Base-by-base conservation (phyloP, 768 basidiomycete genomes). In the Galerina marginata region DNA sequence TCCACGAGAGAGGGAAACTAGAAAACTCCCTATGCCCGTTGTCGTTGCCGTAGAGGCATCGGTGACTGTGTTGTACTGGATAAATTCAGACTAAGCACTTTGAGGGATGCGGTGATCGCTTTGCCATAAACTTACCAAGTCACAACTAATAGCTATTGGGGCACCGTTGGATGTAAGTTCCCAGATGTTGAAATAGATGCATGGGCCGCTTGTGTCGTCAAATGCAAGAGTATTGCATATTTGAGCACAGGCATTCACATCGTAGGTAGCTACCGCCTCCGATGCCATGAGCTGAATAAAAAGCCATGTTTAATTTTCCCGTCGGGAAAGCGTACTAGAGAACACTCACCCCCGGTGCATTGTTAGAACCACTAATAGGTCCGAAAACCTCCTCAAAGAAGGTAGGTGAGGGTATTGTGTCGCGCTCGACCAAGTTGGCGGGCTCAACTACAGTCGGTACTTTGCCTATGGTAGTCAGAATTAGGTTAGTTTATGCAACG, bases 11-110 rank as follows among this genome's bases (percentile, higher is more conserved):
- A 42, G 12, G 15, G 59, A 38, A 2, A 64, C 53, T 3, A 38
- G 26, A 26, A 64, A 46, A 44, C 54, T 40, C 7, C 63, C 63
- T 38, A 61, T 59, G 6, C 63, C 63, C 6, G 59, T 64, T 36
- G 58, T 61, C 4, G 63, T 64, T n/a, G 63, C 59, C n/a, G 63
- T 64, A 3, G 63, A 64, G 4, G 51, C 52, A 23, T 62, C 61
- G 14, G 56, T 62, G 40, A 58, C 33, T 4, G 61, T 62, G 42
- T 62, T 62, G 36, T 62, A 62, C 61, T 62, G 38, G 40, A 4
- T 39, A 12, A 40, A 7, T 33, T 33, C 29, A 4, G 1, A 33
- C 7, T 33, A 33, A 33, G 29, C 2, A 33, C 5, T 7, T 33
- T 33, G 7, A 33, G 4, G 2, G 29, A 33, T 4, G 29, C 0